Base-by-base conservation (phyloP, 2,329 filamentous ascomycete genomes). In the Xylaria sp. region DNA sequence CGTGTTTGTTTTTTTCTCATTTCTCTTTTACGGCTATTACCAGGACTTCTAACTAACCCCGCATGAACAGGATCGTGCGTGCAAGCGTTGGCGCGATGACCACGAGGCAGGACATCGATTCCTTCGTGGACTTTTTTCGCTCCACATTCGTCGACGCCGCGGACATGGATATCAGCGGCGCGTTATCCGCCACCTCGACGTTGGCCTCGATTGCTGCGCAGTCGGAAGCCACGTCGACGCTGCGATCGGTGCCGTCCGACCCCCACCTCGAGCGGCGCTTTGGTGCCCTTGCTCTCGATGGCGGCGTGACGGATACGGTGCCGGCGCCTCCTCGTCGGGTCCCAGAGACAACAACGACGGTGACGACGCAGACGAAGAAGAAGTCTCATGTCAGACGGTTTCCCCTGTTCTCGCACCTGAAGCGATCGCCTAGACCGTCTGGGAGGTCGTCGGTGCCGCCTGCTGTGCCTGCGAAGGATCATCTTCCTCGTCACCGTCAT, bases 61-160 rank as follows among this genome's bases (percentile, higher is more conserved):
- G 23, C 23, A 30, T 30, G 23, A 30, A 11, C 34, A 80, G 85
- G 0, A 83, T 87, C 49, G 82, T 86, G 5, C 76, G 85, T 18
- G 81, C 80, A 4, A 85, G 82, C 60, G 73, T 88, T 1, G 85
- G 85, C 0, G 83, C 84, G 10, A 85, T 85, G 82, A 85, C 80
- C 62, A 85, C 81, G 1, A 69, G 76, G 18, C 70, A 74, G 2
- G 85, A 87, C 62, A 76, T 86, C 11, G 76, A 82, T 18, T 68
- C 70, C 0, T 78, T 84, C 44, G 54, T 82, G 6, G 61, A 71
- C 2, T 84, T 84, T 59, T 65, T 82, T 9, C 72, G 70, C 3
- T 66, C 72, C n/a, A 71, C 71, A 1, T 79, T 77, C 52, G 63
- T 75, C 42, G 68, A 72, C 55, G 58, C 59, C 34, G 56, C 23